Evolutionary conservation across 2,329 filamentous ascomycete genomes (phyloP).

Genomic region (Colletotrichum shisoi): DNA sequence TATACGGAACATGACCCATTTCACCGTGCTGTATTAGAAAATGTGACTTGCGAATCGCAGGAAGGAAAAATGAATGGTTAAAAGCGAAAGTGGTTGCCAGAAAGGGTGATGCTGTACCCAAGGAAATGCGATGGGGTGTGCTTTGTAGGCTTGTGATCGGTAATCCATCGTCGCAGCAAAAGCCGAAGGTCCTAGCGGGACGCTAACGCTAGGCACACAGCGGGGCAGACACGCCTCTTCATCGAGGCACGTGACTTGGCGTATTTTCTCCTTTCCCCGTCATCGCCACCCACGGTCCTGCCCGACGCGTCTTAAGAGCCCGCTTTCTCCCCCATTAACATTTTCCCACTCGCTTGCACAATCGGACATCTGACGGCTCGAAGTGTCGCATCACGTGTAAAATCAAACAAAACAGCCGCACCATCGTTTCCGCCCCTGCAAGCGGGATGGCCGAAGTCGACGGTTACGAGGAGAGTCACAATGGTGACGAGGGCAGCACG

Average conservation of each 20-base stretch:
- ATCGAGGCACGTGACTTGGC: constrained; percentile 51
- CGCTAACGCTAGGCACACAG: constrained; percentile 29
- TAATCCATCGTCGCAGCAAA: neutral
- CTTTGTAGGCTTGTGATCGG: neutral
- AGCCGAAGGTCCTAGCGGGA: neutral
- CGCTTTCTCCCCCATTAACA: constrained; percentile 15
- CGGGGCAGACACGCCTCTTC: constrained; percentile 8
- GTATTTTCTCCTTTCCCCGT: constrained; percentile 43
- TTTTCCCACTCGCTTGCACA: neutral
- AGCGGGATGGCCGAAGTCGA: constrained; percentile 59
- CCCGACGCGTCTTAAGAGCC: constrained; percentile 47
- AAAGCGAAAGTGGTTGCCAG: too few species aligned
- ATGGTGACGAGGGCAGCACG: constrained; percentile 73
- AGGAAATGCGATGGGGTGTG: too few species aligned
- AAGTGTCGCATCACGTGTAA: neutral
- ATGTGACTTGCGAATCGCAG: too few species aligned
- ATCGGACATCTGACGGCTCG: neutral
- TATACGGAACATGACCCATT: too few species aligned
- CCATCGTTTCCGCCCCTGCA: neutral
- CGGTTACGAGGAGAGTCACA: constrained; percentile 72
- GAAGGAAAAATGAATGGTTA: too few species aligned
- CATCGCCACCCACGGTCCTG: constrained; percentile 41
- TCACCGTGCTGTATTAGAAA: too few species aligned
- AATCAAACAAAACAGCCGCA: neutral
- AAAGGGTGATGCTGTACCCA: too few species aligned